Evolutionary conservation across 768 basidiomycete species (phyloP), one percentile per base, ranked within the genome.

Genomic region (Tricholomella constricta): DNA sequence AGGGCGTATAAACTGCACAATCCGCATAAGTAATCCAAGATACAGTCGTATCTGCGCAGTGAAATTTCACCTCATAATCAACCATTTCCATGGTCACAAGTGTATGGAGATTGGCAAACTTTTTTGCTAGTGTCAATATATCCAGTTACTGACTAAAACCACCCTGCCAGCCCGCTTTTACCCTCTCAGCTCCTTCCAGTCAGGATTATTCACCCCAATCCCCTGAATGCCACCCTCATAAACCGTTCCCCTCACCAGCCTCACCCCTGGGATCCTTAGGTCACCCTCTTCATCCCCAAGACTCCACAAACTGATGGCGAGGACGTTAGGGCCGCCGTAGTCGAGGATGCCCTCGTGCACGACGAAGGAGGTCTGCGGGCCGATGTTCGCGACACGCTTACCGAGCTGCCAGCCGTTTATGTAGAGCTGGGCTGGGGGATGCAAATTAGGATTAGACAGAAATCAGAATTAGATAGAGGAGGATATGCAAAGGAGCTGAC

Each of bases 391-490:
- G 10, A 59, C 29, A 5, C 58, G 58, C 42, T 59, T 59, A 4
- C 58, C 58, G 46, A 59, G 52, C 32, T 59, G 58, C 58, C 58
- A 59, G 22, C 58, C 58, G 25, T 59, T 59, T 10, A 59, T 45
- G 51, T 59, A 59, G n/a, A 59, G 48, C 51, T 59, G 58, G 20
- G 51, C 58, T 59, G 19, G n/a, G n/a, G n/a, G n/a, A n/a, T n/a
- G n/a, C n/a, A n/a, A n/a, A n/a, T n/a, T n/a, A n/a, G n/a, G n/a
- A n/a, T n/a, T n/a, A n/a, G n/a, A n/a, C n/a, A n/a, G n/a, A n/a
- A n/a, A n/a, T n/a, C n/a, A n/a, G n/a, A n/a, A n/a, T n/a, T n/a
- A n/a, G n/a, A n/a, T n/a, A n/a, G n/a, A n/a, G 9, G 8, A 19
- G 38, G 14, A 29, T 7, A 19, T 31, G 29, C n/a, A n/a, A 31